A percentile compares a stretch with the other conserved stretches of the same genome.
These are phyloP conservation scores for Geotrichum aggregatum DNA, from an alignment of 1,139 yeast species.

Conservation along the genomic window DNA sequence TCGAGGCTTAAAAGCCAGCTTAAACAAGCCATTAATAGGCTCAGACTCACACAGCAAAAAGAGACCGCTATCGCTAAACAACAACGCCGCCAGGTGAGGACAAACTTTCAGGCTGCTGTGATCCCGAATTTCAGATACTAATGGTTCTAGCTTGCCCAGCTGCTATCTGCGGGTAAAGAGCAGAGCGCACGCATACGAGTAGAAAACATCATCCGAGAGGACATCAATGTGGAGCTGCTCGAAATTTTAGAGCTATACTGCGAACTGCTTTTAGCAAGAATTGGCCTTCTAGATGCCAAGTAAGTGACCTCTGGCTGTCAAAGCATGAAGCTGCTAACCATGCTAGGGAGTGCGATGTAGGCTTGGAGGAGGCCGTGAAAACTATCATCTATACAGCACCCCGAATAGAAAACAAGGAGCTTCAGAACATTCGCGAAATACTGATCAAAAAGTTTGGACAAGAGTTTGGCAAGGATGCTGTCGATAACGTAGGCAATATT, in stretches of 20 bases:
- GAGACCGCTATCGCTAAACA: constrained; percentile 79
- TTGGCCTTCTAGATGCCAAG: constrained; percentile 49
- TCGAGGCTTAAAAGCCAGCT: constrained; percentile 61
- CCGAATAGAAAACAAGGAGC: constrained; percentile 72
- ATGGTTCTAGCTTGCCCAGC: constrained; percentile 54
- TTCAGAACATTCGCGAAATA: constrained; percentile 57
- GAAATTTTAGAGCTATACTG: constrained; percentile 81
- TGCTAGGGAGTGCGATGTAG: constrained; percentile 52
- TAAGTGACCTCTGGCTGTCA: not conserved
- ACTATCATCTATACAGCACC: constrained; percentile 68
- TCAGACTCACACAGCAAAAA: constrained; percentile 76
- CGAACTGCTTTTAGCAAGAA: constrained; percentile 74
- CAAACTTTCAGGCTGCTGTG: too few relatives aligned
- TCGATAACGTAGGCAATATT: constrained; percentile 52
- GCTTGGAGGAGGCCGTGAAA: constrained; percentile 68
- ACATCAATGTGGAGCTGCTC: constrained; percentile 72
- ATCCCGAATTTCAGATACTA: too few relatives aligned
- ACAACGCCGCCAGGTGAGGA: constrained; percentile 54
- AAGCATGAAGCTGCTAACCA: not conserved
- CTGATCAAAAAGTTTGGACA: constrained; percentile 61
- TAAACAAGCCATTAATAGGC: constrained; percentile 76
- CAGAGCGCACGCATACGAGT: constrained; percentile 81
- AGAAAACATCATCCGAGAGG: constrained; percentile 81
- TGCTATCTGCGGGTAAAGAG: constrained; percentile 67
- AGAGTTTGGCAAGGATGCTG: constrained; percentile 57